Conservation (phyloP, 352 stramenopile species). For the Globisporangium rhizosaccharum region DNA sequence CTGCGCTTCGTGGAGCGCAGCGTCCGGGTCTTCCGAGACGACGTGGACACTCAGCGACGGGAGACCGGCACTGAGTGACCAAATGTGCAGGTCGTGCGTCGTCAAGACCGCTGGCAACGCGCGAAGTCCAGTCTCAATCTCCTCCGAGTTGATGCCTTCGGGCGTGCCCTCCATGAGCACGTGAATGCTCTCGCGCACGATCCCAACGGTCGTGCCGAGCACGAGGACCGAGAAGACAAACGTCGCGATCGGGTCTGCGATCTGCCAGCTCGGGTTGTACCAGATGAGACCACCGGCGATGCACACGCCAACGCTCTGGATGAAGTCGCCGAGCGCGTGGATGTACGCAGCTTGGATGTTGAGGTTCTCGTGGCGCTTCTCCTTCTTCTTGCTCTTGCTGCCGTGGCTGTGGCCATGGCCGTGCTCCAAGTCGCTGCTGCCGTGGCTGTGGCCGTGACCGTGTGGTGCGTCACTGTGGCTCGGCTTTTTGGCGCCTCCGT, state of each 20-base stretch:
- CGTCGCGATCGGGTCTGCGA: slow-evolving; percentile 96
- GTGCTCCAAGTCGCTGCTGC: slow-evolving; percentile 11
- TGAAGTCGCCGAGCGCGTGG: slow-evolving; percentile 96
- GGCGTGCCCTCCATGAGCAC: slow-evolving; percentile 96
- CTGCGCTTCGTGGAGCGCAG: slow-evolving; percentile 65
- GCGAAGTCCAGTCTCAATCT: slow-evolving; percentile 81
- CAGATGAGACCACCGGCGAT: slow-evolving; percentile 95
- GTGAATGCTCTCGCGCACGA: slow-evolving; percentile 88
- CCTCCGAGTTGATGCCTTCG: slow-evolving; percentile 79
- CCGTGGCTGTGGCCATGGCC: slow-evolving; percentile 14
- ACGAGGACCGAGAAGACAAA: slow-evolving; percentile 97
- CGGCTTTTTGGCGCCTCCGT: slow-evolving; percentile 10
- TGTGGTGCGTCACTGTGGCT: background rate
- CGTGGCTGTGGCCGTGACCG: slow-evolving; percentile 26
- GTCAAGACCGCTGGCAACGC: slow-evolving; percentile 82
- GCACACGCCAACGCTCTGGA: slow-evolving; percentile 95
- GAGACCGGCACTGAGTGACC: slow-evolving; percentile 91
- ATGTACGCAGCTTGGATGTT: slow-evolving; percentile 97
- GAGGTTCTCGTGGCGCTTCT: slow-evolving; percentile 84
- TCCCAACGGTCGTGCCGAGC: slow-evolving; percentile 89
- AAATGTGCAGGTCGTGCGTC: slow-evolving; percentile 98
- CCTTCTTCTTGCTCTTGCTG: slow-evolving; percentile 17
- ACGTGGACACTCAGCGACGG: slow-evolving; percentile 92
- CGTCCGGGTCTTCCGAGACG: slow-evolving; percentile 58
- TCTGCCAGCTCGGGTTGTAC: slow-evolving; percentile 94